Base-by-base conservation (phyloP, 2,329 filamentous ascomycete genomes). In the Exserohilum rostratum region DNA sequence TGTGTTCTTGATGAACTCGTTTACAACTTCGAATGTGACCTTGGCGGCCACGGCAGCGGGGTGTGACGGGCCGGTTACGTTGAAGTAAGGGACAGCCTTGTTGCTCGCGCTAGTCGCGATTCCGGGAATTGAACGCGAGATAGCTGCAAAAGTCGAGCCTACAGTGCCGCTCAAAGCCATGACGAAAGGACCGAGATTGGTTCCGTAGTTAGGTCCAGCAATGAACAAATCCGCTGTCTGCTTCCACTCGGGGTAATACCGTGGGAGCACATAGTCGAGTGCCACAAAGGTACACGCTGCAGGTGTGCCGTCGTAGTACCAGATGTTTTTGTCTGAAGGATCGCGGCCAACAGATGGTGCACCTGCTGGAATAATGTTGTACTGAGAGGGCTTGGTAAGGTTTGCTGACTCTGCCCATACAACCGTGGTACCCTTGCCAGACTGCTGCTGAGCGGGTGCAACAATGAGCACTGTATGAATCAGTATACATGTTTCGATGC, bases 271-370 rank as follows among this genome's bases (percentile, higher is more conserved):
- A 39, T 82, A 84, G 72, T 85, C 82, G 5, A 85, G 76, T 2
- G 79, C 83, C 5, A 86, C 81, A 53, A 85, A 81, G 1, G 81
- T 82, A 61, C 80, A 83, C 0, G 83, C 79, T 0, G 81, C 82
- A 0, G 84, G 82, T 0, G 83, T 86, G 18, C 83, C 83, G 48
- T 85, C 83, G 70, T 85, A 86, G 65, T 86, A 85, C 82, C 82
- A 86, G 58, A 86, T 83, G 55, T 83, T 77, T 47, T 74, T 73
- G 52, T 85, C 81, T 17, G 69, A 65, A 11, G 82, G 82, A 59
- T 85, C 82, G 13, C 71, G 75, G 40, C 84, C 83, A 20, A 83
- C 55, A 0, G 79, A 78, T 3, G 80, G 80, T 0, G 78, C 73
- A 5, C 81, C 81, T 2, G 76, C 71, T 33, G 78, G 78, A 31